Base-by-base conservation (phyloP, 192 early-diverging fungal species). In the Hyaloraphidium curvatum region DNA sequence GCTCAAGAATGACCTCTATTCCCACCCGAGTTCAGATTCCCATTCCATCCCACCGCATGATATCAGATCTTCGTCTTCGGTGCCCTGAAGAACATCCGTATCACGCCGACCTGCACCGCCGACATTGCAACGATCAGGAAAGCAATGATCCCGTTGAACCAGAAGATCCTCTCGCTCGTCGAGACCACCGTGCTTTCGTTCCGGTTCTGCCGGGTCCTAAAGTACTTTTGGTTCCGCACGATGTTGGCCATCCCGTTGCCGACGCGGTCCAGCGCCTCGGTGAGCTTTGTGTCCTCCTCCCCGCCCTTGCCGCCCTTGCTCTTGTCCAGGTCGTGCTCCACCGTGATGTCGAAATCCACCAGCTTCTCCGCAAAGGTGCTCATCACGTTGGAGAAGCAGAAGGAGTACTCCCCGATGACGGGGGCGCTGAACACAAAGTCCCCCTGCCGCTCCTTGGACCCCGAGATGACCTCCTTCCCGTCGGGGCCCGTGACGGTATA, bases 371-470 rank as follows among this genome's bases (percentile, higher is more conserved):
- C 80, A 75, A 90, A 92, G 9, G 89, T 87, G 23, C 89, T 84
- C 76, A 92, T 82, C 30, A 76, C 75, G 61, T 98, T 98, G 57
- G 81, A 83, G 74, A 98, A 98, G 75, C 95, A 98, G 70, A 92
- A 91, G 2, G 84, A 72, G 65, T 91, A 89, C 65, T 98, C 95
- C 56, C 95, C 95, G 17, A 74, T 71, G 50, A 76, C 63, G 29
- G 77, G 78, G 13, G 89, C 85, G 1, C 83, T 82, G 61, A 98
- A 89, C 26, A 91, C 85, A 74, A 75, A 94, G 71, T 98, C 91
- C 53, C 87, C 89, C 59, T 95, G 89, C 41, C 86, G 83, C 63
- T 94, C 89, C 39, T 83, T 81, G 53, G 84, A 80, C 53, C 86
- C 89, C 30, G 61, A 62, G 52, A 91, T 63, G 27, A 95, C 58